Evolutionary conservation across 108 stramenopile species (phyloP), one percentile per base, ranked within the genome.

Genomic region (Mayamaea pseudoterrestris): DNA sequence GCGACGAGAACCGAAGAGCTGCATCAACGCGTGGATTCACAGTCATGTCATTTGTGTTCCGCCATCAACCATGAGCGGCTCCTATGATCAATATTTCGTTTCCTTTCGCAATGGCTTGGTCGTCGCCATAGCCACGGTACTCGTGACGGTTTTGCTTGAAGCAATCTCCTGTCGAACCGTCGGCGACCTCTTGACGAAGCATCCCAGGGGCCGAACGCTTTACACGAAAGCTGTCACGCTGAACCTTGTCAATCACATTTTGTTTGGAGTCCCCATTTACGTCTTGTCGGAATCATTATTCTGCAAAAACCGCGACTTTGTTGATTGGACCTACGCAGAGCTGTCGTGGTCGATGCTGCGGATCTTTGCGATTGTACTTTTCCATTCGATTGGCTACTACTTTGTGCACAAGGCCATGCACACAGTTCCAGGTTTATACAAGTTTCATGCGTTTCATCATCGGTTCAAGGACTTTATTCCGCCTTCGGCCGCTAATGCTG

Each of bases 391-490:
- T 27, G 16, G 17, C 22, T 68, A 62, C 51, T 62, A 61, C 34
- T 11, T 16, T 0, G 17, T 47, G 1, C 56, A 57, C 46, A 46
- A 47, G 35, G 36, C 51, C 4, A 62, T 68, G 35, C 67, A 68
- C 41, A 27, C 42, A 17, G 32, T 24, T 18, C 60, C 60, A 5
- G 17, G 32, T 5, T 49, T 68, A 0, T 71, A 63, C 30, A 51
- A 57, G 57, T 58, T 58, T 42, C 71, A 73, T 22, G 43, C 53
- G 30, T 73, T 73, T 35, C 71, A 73, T 42, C 71, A 73, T 46
- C 58, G 50, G 18, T 73, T 69, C 55, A 68, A 73, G 23, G 39
- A 52, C 13, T 44, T 61, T 32, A 53, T 61, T 9, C 46, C 60
- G 18, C 71, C 71, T 6, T 62, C 61, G 21, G 49, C 71, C 11